Percentiles rank a stretch among this genome's conserved stretches.
Conservation (phyloP, 2,329 filamentous ascomycete species). For the Venturia nashicola region DNA sequence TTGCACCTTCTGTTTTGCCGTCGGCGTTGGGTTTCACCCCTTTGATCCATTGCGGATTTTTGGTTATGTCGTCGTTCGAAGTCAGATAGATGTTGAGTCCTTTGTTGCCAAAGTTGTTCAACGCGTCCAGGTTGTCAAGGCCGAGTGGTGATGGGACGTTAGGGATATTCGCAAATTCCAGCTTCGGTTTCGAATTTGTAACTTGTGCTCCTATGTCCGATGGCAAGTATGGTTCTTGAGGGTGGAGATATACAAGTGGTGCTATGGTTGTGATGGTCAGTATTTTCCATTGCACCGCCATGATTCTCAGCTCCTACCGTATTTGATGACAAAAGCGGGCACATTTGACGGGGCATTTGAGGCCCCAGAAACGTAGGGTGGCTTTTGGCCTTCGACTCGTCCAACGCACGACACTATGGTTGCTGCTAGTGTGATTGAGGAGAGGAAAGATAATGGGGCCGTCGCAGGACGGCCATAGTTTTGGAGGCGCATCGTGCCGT, state of each 20-base stretch:
- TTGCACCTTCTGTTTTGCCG: constrained; percentile 39
- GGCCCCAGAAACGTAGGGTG: not conserved
- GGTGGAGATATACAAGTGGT: constrained; percentile 33
- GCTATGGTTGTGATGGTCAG: constrained; percentile 16
- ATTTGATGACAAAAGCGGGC: constrained; percentile 11
- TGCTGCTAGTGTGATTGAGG: not conserved
- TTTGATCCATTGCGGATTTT: constrained; percentile 30
- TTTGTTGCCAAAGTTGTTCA: constrained; percentile 22
- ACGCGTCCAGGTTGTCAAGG: constrained; percentile 29
- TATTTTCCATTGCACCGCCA: not conserved
- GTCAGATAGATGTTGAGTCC: constrained; percentile 29
- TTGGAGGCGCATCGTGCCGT: not conserved
- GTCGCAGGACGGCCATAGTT: not conserved
- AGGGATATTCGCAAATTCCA: constrained; percentile 21
- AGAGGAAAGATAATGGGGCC: not conserved
- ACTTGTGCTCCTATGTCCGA: constrained; percentile 31
- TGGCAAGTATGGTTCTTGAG: constrained; percentile 29
- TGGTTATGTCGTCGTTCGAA: constrained; percentile 29
- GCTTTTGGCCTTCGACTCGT: not conserved
- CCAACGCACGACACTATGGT: not conserved
- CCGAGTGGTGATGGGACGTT: constrained; percentile 13
- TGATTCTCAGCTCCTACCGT: constrained; percentile 2
- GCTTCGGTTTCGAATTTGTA: constrained; percentile 25
- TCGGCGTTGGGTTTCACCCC: constrained; percentile 41
- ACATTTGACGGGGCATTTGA: constrained; percentile 8